A percentile compares a stretch with the other conserved stretches of the same genome.
These are phyloP conservation scores for Solanum chiquidenum DNA, from an alignment of 257 asterid genomes.

Conservation along the genomic window DNA sequence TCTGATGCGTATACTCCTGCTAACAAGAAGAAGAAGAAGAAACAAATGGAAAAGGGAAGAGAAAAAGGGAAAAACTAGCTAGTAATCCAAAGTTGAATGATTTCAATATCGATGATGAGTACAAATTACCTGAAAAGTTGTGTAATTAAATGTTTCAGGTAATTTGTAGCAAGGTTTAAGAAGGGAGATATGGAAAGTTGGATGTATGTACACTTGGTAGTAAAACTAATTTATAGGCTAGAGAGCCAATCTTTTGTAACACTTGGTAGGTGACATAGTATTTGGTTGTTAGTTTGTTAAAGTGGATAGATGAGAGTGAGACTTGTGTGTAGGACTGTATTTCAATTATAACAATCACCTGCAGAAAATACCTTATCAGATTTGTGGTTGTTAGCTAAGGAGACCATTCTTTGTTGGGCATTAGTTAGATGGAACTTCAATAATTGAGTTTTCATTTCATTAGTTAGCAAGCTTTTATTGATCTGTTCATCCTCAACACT, in stretches of 20 bases:
- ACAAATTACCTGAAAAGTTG: too few species aligned
- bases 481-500: neutral
- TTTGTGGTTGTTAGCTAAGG: neutral
- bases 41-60: too few species aligned
- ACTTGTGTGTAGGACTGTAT: neutral
- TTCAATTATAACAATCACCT: neutral
- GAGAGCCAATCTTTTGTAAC: neutral
- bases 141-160: too few species aligned
- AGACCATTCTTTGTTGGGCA: neutral
- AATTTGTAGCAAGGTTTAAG: too few species aligned
- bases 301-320: neutral
- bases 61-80: neutral
- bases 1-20: neutral
- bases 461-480: neutral
- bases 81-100: neutral
- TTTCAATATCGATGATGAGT: neutral
- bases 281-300: neutral
- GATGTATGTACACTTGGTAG: neutral
- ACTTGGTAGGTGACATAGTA: neutral
- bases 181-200: too few species aligned
- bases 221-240: neutral
- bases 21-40: too few species aligned
- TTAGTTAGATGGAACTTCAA: neutral
- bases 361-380: neutral
- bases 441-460: neutral